A percentile compares a stretch with the other conserved stretches of the same genome.
These are phyloP conservation scores for Prunus fruticosa DNA, from an alignment of 306 rosid genomes.

Conservation along the genomic window DNA sequence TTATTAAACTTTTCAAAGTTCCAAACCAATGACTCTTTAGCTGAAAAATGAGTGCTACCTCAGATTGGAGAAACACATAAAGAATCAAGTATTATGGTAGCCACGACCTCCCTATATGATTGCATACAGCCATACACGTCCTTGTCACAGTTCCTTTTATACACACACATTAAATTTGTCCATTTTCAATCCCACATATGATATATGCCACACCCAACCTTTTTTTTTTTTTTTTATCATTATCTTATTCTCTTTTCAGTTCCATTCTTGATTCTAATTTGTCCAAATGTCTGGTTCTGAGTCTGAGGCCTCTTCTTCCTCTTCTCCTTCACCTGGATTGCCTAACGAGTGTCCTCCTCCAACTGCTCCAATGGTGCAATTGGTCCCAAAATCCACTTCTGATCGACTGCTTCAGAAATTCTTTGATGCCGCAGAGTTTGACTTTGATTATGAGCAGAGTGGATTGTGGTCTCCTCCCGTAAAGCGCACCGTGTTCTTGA, in stretches of 20 bases:
- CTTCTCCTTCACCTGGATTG: not conserved
- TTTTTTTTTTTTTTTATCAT: not conserved
- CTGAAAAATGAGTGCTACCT: conserved; percentile 4
- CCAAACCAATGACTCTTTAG: not conserved
- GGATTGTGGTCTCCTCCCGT: conserved; percentile 89
- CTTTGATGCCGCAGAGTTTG: conserved; percentile 55
- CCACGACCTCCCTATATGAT: conserved; percentile 59
- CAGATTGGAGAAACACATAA: conserved; percentile 2
- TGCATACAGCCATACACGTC: conserved; percentile 65
- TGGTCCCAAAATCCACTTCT: conserved; percentile 53
- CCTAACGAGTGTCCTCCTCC: not conserved
- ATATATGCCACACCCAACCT: not conserved
- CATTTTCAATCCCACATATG: not conserved
- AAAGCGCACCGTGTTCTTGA: conserved; percentile 55
- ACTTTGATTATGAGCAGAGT: conserved; percentile 71
- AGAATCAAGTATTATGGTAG: conserved; percentile 36
- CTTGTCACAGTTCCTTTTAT: conserved; percentile 36
- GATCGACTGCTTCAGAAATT: conserved; percentile 62
- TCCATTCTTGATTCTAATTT: conserved; percentile 18
- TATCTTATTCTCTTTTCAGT: conserved; percentile 18
- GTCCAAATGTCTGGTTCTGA: conserved; percentile 33
- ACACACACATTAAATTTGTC: not conserved
- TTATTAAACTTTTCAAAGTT: conserved; percentile 11
- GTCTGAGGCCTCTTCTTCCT: conserved; percentile 19
- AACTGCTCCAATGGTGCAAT: conserved; percentile 32